Conservation (phyloP, 768 basidiomycete species). For the Leucocoprinus birnbaumii region DNA sequence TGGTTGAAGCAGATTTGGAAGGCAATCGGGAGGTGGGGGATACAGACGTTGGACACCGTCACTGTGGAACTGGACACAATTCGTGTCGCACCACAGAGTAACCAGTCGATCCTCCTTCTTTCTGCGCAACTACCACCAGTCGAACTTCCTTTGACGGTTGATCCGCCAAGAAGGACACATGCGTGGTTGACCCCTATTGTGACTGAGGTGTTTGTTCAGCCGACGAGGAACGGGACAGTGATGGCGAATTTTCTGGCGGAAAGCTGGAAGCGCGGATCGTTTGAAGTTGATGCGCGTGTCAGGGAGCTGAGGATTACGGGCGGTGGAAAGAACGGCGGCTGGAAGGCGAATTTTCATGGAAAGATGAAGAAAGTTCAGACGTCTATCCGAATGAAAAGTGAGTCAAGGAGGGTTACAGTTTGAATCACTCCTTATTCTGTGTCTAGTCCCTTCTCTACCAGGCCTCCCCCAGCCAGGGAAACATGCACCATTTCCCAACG, state of each 20-base stretch:
- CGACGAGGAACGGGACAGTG: slow-evolving; percentile 47
- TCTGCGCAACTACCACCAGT: slow-evolving; percentile 46
- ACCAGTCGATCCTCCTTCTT: slow-evolving; percentile 40
- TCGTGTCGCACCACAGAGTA: slow-evolving; percentile 41
- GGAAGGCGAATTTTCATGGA: slow-evolving; percentile 42
- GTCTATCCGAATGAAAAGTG: slow-evolving; percentile 51
- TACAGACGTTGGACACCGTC: slow-evolving; percentile 51
- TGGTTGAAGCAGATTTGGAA: slow-evolving; percentile 55
- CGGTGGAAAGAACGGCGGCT: slow-evolving; percentile 42
- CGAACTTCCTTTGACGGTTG: slow-evolving; percentile 51
- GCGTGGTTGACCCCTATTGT: slow-evolving; percentile 60
- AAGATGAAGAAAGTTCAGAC: slow-evolving; percentile 43
- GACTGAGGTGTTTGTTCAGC: slow-evolving; percentile 45
- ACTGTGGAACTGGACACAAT: slow-evolving; percentile 54
- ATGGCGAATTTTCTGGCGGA: slow-evolving; percentile 51
- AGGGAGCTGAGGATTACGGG: slow-evolving; percentile 46
- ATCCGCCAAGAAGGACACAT: slow-evolving; percentile 43
- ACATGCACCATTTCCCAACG: slow-evolving; percentile 46
- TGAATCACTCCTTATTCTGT: neutral
- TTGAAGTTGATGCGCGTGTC: slow-evolving; percentile 42
- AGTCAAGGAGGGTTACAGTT: slow-evolving; percentile 20
- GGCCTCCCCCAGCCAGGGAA: slow-evolving; percentile 61
- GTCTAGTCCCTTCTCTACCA: slow-evolving; percentile 59
- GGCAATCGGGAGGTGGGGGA: slow-evolving; percentile 64
- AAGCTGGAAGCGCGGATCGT: slow-evolving; percentile 53